Evolutionary conservation across 2,329 filamentous ascomycete genomes (phyloP).

Genomic region (Neurospora crassa): DNA sequence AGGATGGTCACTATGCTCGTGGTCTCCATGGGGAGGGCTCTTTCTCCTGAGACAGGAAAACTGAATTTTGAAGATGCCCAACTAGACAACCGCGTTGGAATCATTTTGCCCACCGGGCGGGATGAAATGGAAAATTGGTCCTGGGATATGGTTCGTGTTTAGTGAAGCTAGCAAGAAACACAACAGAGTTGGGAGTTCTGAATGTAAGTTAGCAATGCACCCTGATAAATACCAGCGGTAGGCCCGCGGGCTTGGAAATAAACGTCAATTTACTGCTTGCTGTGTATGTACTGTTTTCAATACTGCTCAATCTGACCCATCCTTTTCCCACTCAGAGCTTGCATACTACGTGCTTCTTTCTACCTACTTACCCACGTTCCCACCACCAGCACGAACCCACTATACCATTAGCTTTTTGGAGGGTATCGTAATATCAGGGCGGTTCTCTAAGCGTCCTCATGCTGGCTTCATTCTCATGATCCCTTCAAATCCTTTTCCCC

Average conservation of each 20-base stretch:
- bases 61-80: slow-evolving; percentile 8
- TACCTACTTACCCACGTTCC: background rate
- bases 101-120: slow-evolving; percentile 19
- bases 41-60: slow-evolving; percentile 9
- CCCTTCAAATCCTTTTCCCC: background rate
- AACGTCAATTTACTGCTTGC: background rate
- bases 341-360: background rate
- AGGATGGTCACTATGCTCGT: slow-evolving; percentile 21
- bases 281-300: background rate
- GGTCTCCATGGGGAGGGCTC: slow-evolving; percentile 15
- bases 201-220: background rate
- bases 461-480: background rate
- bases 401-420: background rate
- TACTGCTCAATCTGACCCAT: background rate
- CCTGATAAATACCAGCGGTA: background rate
- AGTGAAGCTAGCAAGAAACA: background rate
- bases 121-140: slow-evolving; percentile 23
- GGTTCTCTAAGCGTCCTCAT: background rate
- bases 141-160: background rate
- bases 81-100: background rate
- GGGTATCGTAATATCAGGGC: background rate
- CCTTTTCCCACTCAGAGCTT: background rate
- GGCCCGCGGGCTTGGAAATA: background rate
- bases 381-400: background rate
- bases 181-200: background rate